A percentile compares a stretch with the other conserved stretches of the same genome.
These are phyloP conservation scores for Aspergillus amoenus DNA, from an alignment of 2,329 filamentous ascomycete genomes.

Conservation along the genomic window DNA sequence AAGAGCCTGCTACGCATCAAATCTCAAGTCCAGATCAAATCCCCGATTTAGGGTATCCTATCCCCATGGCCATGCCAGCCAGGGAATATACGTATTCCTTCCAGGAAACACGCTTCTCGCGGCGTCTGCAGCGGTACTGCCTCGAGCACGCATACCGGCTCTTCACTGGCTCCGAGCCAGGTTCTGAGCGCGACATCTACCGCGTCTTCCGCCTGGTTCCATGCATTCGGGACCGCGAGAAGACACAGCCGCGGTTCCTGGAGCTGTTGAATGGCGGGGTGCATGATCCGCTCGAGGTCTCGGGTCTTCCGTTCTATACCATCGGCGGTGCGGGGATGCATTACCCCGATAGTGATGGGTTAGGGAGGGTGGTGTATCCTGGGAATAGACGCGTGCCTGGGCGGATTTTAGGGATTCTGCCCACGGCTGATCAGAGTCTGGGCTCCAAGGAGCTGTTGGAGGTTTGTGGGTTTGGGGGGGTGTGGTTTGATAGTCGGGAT, in stretches of 20 bases:
- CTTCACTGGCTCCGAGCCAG: slow-evolving; percentile 38
- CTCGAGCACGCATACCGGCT: slow-evolving; percentile 64
- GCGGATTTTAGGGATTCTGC: slow-evolving; percentile 16
- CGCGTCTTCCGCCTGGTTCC: slow-evolving; percentile 68
- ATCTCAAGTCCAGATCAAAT: background rate
- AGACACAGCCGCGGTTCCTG: slow-evolving; percentile 40
- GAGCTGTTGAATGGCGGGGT: slow-evolving; percentile 38
- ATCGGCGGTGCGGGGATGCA: slow-evolving; percentile 69
- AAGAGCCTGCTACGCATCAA: background rate
- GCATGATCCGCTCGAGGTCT: slow-evolving; percentile 56
- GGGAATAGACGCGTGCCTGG: slow-evolving; percentile 23
- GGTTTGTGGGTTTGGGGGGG: slow-evolving; percentile 17
- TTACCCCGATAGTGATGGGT: slow-evolving; percentile 46
- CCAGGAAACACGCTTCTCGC: slow-evolving; percentile 67
- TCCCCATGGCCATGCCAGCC: background rate
- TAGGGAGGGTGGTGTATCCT: slow-evolving; percentile 31
- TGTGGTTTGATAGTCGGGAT: slow-evolving; percentile 24
- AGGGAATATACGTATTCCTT: slow-evolving; percentile 53
- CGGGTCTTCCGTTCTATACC: slow-evolving; percentile 62
- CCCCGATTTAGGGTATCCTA: background rate
- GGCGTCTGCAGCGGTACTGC: slow-evolving; percentile 66
- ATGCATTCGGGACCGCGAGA: slow-evolving; percentile 51
- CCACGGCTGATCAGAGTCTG: background rate
- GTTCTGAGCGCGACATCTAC: slow-evolving; percentile 51
- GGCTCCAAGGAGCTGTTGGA: slow-evolving; percentile 2